phyloP scores from a whole-genome alignment of 2,329 filamentous ascomycete genomes.

The Westerdykella ornata region DNA sequence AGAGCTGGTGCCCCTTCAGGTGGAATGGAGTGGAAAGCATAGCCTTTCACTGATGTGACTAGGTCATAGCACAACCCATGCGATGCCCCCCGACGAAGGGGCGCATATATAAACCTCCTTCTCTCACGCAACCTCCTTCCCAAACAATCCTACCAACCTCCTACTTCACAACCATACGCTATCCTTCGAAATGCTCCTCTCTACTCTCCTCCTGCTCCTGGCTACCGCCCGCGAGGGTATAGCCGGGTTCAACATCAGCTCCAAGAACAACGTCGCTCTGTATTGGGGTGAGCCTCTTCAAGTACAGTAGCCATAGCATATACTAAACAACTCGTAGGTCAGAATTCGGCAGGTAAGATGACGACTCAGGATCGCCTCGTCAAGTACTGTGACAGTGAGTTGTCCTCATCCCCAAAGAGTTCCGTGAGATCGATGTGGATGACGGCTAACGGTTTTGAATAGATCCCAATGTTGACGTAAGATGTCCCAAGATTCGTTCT shows the following conservation, averaged over 20 bases:
- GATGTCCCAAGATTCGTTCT: no score
- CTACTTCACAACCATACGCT: not conserved
- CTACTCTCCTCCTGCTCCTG: not conserved
- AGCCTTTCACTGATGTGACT: no score
- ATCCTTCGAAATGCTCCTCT: not conserved
- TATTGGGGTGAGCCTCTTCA: conserved; percentile 57
- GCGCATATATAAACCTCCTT: no score
- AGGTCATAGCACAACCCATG: no score
- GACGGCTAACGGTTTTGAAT: not conserved
- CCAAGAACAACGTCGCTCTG: conserved; percentile 49
- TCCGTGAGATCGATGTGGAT: conserved; percentile 35
- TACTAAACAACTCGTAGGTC: not conserved
- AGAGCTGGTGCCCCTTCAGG: no score
- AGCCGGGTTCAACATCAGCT: conserved; percentile 7
- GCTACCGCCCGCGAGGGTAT: not conserved
- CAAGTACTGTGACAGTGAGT: conserved; percentile 49
- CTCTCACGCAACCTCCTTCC: no score
- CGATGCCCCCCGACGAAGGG: no score
- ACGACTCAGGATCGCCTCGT: conserved; percentile 48
- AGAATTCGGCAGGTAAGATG: not conserved
- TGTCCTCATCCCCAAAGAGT: not conserved
- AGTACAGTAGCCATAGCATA: conserved; percentile 6
- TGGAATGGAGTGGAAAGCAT: no score
- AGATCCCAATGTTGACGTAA: no score
- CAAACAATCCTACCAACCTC: no score